Base-by-base conservation (phyloP, 2,329 filamentous ascomycete genomes). In the Ceratocystis smalleyi region DNA sequence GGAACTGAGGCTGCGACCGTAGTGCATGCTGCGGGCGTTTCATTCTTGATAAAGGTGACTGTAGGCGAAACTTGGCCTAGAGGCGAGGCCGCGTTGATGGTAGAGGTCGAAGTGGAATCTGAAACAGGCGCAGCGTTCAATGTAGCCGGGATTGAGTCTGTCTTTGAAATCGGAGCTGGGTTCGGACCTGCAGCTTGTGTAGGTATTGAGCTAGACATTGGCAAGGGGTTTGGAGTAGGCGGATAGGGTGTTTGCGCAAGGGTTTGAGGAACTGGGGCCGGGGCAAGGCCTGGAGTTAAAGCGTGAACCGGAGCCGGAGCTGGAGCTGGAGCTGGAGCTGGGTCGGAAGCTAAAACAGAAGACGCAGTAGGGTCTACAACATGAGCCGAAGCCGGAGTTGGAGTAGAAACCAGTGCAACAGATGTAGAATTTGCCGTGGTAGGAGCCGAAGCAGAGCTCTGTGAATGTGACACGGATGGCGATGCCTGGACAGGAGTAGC, bases 1-100 rank as follows among this genome's bases (percentile, higher is more conserved):
- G 65, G 49, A 22, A 66, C 65, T 4, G 62, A 66, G 15, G 62
- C 65, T 8, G 65, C 15, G 12, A 66, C 62, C 6, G 61, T 63
- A 17, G 61, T 65, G n/a, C 59, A 49, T 17, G 59, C 57, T 8
- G 57, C 47, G 5, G 65, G 62, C 2, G 49, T 64, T 27, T 61
- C 55, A 15, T 32, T 55, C 17, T 12, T 43, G 15, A 19, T 27
- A 35, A 43, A 45, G 17, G 61, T 43, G 7, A 17, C 61, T 17
- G 61, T n/a, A 43, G 40, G 19, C 6, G 45, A 17, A 32, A 6
- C 43, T 7, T 47, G 47, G 5, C 43, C 30, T 30, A 47, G 45
- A 15, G 19, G 10, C 7, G 51, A 45, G 15, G 43, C 54, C 19
- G 24, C 17, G 30, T 43, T 6, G 43, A 19, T 17, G 15, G 35